phyloP scores from a whole-genome alignment of 1,284 basidiomycete genomes.

The Grifola frondosa region DNA sequence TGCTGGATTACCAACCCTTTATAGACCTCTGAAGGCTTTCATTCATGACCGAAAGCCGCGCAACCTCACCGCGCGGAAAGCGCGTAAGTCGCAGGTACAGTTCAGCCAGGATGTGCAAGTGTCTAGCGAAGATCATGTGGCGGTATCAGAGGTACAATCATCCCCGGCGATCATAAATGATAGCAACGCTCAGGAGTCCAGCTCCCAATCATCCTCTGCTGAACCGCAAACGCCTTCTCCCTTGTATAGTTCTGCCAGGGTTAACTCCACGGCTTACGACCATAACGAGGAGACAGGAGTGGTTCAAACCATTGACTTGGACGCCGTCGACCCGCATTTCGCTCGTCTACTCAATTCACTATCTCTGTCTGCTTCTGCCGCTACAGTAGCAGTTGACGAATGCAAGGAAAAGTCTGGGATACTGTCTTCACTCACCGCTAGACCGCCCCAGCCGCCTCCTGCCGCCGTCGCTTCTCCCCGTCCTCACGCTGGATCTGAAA shows the following conservation, averaged over 20 bases:
- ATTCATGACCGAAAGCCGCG: constrained; percentile 42
- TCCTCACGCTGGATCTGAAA: constrained; percentile 4
- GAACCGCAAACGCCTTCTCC: constrained; percentile 67
- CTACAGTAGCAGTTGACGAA: constrained; percentile 10
- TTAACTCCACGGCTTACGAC: constrained; percentile 25
- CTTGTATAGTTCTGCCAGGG: constrained; percentile 44
- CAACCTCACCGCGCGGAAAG: constrained; percentile 30
- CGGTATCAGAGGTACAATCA: constrained; percentile 11
- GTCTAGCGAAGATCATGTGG: constrained; percentile 27
- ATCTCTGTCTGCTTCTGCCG: constrained; percentile 54
- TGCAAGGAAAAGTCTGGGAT: constrained; percentile 4
- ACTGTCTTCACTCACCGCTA: not conserved
- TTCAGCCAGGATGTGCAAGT: constrained; percentile 16
- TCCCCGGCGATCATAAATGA: constrained; percentile 22
- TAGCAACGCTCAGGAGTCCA: constrained; percentile 51
- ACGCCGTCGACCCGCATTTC: constrained; percentile 63
- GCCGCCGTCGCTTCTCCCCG: constrained; percentile 6
- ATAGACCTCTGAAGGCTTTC: constrained; percentile 65
- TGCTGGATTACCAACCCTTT: not conserved
- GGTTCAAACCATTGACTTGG: constrained; percentile 23
- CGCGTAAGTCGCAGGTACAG: constrained; percentile 19
- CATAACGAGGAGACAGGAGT: constrained; percentile 3
- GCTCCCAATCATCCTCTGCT: constrained; percentile 62
- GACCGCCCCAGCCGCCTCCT: constrained; percentile 8
- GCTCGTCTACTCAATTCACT: constrained; percentile 64